Evolutionary conservation across 73 alveolate genomes (phyloP).

Genomic region (Urostyla sp.): DNA sequence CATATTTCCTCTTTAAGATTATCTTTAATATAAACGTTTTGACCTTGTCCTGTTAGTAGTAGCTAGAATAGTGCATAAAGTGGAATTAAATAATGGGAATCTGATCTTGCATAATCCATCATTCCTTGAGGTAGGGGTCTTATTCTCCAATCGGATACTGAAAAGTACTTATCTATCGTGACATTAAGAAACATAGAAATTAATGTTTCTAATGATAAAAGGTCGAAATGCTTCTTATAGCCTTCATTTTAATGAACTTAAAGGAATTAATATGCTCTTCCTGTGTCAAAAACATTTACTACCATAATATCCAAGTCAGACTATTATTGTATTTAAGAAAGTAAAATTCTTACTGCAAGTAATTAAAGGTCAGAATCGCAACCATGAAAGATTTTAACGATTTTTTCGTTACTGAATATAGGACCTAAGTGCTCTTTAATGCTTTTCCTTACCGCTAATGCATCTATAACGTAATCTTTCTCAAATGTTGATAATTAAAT

Average conservation of each 20-base stretch:
- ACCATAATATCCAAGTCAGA: constrained; percentile 85
- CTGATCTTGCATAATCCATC: constrained; percentile 94
- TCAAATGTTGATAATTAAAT: constrained; percentile 83
- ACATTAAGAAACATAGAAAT: constrained; percentile 60
- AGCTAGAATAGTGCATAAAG: constrained; percentile 35
- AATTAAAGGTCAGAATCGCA: constrained; percentile 89
- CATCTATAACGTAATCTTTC: constrained; percentile 85
- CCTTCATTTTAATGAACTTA: constrained; percentile 46
- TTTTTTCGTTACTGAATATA: constrained; percentile 47
- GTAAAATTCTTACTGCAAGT: constrained; percentile 60
- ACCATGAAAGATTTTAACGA: constrained; percentile 93
- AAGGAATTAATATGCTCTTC: constrained; percentile 71
- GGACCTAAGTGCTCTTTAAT: constrained; percentile 62
- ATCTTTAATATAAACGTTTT: constrained; percentile 23
- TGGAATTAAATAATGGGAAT: constrained; percentile 75
- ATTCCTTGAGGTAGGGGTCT: constrained; percentile 94
- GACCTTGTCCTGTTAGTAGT: constrained; percentile 14
- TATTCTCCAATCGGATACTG: constrained; percentile 93
- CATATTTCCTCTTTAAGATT: not conserved
- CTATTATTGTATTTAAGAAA: not conserved
- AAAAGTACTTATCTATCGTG: constrained; percentile 86
- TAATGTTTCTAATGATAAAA: constrained; percentile 76
- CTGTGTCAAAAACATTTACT: constrained; percentile 93
- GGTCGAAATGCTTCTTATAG: constrained; percentile 60
- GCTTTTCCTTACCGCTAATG: constrained; percentile 70